Conservation (phyloP, 352 stramenopile species). For the Phytophthora cajani region DNA sequence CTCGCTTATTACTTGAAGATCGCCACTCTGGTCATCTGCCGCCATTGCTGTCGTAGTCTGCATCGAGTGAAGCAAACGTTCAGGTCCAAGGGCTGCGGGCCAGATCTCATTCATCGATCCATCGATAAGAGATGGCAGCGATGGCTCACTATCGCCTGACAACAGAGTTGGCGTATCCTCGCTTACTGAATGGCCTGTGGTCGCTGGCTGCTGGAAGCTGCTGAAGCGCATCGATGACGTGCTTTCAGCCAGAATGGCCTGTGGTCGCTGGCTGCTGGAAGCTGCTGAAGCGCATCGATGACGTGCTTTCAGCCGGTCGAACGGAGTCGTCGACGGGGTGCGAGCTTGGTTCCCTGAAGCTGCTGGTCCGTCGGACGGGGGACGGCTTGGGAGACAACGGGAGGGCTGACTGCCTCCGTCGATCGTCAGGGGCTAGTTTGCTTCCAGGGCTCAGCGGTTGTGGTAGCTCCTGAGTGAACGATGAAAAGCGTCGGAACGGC, state of each 20-base stretch:
- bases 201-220: conserved; percentile 16
- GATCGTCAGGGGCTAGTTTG: conserved; percentile 5
- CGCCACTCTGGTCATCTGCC: not conserved
- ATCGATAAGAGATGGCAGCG: not conserved
- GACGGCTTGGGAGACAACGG: conserved; percentile 23
- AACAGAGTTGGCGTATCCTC: not conserved
- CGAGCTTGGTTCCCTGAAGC: conserved; percentile 5
- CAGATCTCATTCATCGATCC: not conserved
- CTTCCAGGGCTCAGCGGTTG: conserved; percentile 2
- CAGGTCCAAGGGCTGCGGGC: not conserved
- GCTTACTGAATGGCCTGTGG: not conserved
- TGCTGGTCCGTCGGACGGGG: conserved; percentile 25
- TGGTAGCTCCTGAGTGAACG: conserved; percentile 30
- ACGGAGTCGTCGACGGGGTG: conserved; percentile 15
- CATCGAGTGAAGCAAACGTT: not conserved
- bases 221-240: conserved; percentile 20
- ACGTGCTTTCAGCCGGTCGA: conserved; percentile 12
- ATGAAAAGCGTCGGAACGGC: conserved; percentile 33
- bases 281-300: conserved; percentile 22
- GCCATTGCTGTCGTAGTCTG: not conserved
- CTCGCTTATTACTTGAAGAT: not conserved
- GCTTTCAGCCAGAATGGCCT: conserved; percentile 3
- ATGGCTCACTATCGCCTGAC: not conserved
- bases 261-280: conserved; percentile 10
- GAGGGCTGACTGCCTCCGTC: conserved; percentile 15